Conservation (phyloP, 305 asterid species). For the Withania somnifera region DNA sequence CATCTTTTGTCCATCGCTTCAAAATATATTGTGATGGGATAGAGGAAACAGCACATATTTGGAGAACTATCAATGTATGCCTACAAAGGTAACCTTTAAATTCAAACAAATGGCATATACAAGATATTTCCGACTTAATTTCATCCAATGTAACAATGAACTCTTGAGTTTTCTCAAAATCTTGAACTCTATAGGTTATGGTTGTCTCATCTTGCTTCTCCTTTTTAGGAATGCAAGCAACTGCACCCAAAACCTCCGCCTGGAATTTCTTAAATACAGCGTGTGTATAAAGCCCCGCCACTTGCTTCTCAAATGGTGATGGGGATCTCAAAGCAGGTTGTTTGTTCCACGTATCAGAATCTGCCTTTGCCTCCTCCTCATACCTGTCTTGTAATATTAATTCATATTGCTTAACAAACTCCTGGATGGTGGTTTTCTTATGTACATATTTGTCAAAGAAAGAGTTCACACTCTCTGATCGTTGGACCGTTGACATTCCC, state of each 20-base stretch:
- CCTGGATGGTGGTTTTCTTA: slow-evolving; percentile 72
- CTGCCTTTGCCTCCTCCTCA: slow-evolving; percentile 91
- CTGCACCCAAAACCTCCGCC: slow-evolving; percentile 88
- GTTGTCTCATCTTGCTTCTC: slow-evolving; percentile 46
- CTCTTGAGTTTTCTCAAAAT: slow-evolving; percentile 64
- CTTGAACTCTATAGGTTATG: slow-evolving; percentile 56
- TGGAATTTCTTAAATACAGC: slow-evolving; percentile 78
- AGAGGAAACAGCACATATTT: slow-evolving; percentile 60
- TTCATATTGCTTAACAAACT: slow-evolving; percentile 72
- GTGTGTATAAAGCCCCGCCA: slow-evolving; percentile 61
- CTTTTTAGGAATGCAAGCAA: slow-evolving; percentile 76
- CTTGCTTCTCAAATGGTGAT: slow-evolving; percentile 91
- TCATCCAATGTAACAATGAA: slow-evolving; percentile 62
- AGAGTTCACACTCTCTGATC: slow-evolving; percentile 83
- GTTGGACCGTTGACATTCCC: slow-evolving; percentile 71
- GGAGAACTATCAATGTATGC: slow-evolving; percentile 89
- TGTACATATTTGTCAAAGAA: slow-evolving; percentile 90
- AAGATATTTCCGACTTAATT: slow-evolving; percentile 64
- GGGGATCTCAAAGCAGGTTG: slow-evolving; percentile 89
- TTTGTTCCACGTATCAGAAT: slow-evolving; percentile 77
- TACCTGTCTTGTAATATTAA: slow-evolving; percentile 71
- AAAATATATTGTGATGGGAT: slow-evolving; percentile 72
- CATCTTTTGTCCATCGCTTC: slow-evolving; percentile 94
- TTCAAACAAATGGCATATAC: slow-evolving; percentile 80
- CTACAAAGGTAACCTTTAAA: slow-evolving; percentile 86